Evolutionary conservation across 1,284 basidiomycete genomes (phyloP), one percentile per base, ranked within the genome.

Genomic region (Limonomyces culmigenus): DNA sequence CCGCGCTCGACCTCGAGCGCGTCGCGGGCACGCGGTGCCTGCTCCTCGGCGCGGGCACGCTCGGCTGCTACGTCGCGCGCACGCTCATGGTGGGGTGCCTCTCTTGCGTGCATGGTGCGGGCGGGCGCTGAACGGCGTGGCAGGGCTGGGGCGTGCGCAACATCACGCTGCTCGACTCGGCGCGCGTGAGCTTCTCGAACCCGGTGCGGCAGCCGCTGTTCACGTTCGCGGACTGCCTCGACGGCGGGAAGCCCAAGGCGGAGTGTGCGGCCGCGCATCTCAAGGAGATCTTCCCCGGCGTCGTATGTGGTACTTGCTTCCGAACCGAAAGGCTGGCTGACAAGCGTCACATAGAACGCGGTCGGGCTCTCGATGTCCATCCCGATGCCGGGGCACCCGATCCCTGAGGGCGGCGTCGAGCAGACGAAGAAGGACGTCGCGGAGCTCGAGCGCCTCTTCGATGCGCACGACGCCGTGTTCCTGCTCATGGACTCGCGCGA

Each of bases 401-500:
- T 97, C 36, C 74, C 79, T 4, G 60, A 68, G 0, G 51, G 60
- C 0, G 65, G 67, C 0, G 50, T 74, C 2, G 65, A 64, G 3
- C 67, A 76, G 43, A 62, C 71, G 0, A 68, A 71, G 49, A 62
- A 67, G 21, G 79, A 87, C 41, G 74, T 97, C 0, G 56, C 57
- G 18, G 59, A 61, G 43, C 65, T 98, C 3, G 88, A 93, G 48
- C 50, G 61, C 17, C 70, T 98, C 5, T 64, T 97, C 36, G 72
- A 81, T 17, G 60, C 67, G 19, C 93, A 97, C 50, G 92, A 97
- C 49, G 91, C 67, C 0, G 62, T 97, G 2, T 97, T 92, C 56
- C 60, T 97, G 15, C 63, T 97, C n/a, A 98, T 96, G 91, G 93
- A 98, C 53, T 95, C 89, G 18, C 65, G 93, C 25, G 93, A 98